These are phyloP conservation scores for Psilocybe azurescens DNA, from an alignment of 768 basidiomycete species.

Conservation along the genomic window DNA sequence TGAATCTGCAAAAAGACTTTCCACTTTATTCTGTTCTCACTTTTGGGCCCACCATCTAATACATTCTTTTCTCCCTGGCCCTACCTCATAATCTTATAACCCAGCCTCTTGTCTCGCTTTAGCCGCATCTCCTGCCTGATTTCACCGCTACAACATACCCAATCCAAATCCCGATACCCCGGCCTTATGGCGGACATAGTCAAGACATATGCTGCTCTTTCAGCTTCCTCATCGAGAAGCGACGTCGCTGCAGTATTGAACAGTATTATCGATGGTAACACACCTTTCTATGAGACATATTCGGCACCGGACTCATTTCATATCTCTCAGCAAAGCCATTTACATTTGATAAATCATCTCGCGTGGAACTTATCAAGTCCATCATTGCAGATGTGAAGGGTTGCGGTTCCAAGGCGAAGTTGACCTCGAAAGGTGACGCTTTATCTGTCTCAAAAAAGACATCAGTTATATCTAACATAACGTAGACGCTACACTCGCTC, in stretches of 20 bases:
- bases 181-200: constrained; percentile 51
- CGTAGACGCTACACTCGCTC: constrained; percentile 71
- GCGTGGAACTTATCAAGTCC: constrained; percentile 58
- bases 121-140: neutral
- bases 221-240: constrained; percentile 48
- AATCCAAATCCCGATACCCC: constrained; percentile 3
- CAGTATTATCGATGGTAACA: constrained; percentile 54
- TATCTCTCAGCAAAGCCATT: constrained; percentile 48
- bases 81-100: constrained; percentile 4
- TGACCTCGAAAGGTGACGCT: constrained; percentile 60
- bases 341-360: constrained; percentile 50
- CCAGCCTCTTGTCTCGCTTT: neutral
- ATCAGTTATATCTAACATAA: neutral
- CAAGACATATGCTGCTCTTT: constrained; percentile 51
- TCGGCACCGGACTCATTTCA: constrained; percentile 2
- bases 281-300: constrained; percentile 1
- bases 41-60: neutral
- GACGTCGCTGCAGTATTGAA: constrained; percentile 54
- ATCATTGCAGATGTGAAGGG: constrained; percentile 65
- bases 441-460: neutral
- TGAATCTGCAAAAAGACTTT: constrained; percentile 20
- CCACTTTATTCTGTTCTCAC: neutral
- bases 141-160: neutral
- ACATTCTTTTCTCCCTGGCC: constrained; percentile 6
- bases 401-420: constrained; percentile 47